Conservation (phyloP, 2,329 filamentous ascomycete species). For the Coniochaeta pulveracea region DNA sequence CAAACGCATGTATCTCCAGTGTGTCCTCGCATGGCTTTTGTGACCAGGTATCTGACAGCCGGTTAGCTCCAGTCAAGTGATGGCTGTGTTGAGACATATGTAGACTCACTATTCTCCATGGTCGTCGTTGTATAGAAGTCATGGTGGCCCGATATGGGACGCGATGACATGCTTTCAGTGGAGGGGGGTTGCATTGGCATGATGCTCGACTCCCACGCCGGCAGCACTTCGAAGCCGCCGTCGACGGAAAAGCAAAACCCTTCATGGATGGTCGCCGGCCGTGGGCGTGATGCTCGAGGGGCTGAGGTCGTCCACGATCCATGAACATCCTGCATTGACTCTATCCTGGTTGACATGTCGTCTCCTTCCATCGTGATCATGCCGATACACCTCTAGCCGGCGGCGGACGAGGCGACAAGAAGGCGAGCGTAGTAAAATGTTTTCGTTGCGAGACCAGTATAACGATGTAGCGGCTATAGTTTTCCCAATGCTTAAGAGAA, state of each 20-base stretch:
- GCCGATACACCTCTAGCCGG: no score
- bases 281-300: conserved; percentile 36
- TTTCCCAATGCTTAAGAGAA: no score
- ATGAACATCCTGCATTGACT: conserved; percentile 31
- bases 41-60: conserved; percentile 31
- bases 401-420: conserved; percentile 23
- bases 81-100: no score
- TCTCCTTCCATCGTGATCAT: conserved; percentile 38
- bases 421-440: conserved; percentile 19
- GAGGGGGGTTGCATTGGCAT: conserved; percentile 38
- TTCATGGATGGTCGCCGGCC: conserved; percentile 49
- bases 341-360: conserved; percentile 35
- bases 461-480: conserved; percentile 25
- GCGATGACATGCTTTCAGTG: conserved; percentile 38
- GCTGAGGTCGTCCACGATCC: conserved; percentile 45
- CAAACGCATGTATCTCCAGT: conserved; percentile 42
- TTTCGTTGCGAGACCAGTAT: conserved; percentile 20
- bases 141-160: conserved; percentile 46
- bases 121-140: conserved; percentile 41
- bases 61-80: no score
- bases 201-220: conserved; percentile 46
- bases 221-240: conserved; percentile 38
- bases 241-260: conserved; percentile 47
- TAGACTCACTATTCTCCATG: conserved; percentile 35
- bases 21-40: conserved; percentile 46